Base-by-base conservation (phyloP, 2,329 filamentous ascomycete species). In the Exophiala spinifera region DNA sequence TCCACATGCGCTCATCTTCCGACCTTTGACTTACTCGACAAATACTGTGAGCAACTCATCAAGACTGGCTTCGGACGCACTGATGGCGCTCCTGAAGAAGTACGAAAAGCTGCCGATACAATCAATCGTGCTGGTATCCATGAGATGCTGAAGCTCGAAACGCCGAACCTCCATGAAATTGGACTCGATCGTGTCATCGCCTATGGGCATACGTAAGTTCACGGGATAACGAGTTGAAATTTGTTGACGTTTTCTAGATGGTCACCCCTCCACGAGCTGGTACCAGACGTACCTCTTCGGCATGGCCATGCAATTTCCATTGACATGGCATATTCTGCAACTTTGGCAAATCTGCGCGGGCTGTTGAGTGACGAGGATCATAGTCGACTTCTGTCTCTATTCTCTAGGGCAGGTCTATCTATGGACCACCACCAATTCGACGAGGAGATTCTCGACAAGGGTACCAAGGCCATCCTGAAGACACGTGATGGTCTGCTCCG, bases 271-370 rank as follows among this genome's bases (percentile, higher is more conserved):
- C 84, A 88, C 65, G 86, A 89, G 69, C 78, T 89, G 8, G 77
- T 86, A 0, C 85, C 86, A 0, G 79, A 85, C 47, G 82, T 83
- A 0, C 85, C 85, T 1, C 78, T 88, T 40, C 82, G 85, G 39
- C 86, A 89, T 66, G 86, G 86, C 3, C 86, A 89, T 65, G 86
- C 86, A 61, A 88, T 89, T 62, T 86, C 83, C 2, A 86, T 88
- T 57, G 86, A 88, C 67, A 89, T 89, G 86, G 86, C 85, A 0
- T 89, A 85, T 71, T 86, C 84, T 0, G 85, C 85, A 0, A 88
- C 86, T 0, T 75, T 89, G 3, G 83, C 85, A 15, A 79, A 84
- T 65, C 69, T 76, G 55, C 79, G 83, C n/a, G 82, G 83, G 3
- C 72, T 87, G 0, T 75, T 89, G 8, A 77, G 75, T 19, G 73